Evolutionary conservation across 768 basidiomycete species (phyloP).

Genomic region (Suillus subalutaceus): DNA sequence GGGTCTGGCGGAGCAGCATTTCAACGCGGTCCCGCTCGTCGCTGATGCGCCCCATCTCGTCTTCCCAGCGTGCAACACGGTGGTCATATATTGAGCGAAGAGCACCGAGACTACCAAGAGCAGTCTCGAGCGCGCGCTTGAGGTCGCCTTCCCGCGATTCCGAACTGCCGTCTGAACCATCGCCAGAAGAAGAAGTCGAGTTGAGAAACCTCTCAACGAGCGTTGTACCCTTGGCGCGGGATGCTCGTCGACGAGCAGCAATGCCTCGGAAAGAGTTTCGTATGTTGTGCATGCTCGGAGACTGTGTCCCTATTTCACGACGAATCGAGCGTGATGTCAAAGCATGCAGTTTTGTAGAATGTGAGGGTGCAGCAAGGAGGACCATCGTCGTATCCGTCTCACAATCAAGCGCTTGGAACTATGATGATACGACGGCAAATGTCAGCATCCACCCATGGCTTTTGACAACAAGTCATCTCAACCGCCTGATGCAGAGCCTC

Average conservation of each 20-base stretch:
- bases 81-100: conserved; percentile 69
- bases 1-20: conserved; percentile 63
- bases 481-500: conserved; percentile 75
- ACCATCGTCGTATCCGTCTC: conserved; percentile 82
- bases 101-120: conserved; percentile 65
- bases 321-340: conserved; percentile 72
- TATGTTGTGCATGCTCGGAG: conserved; percentile 53
- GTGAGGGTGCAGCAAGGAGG: conserved; percentile 73
- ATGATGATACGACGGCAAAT: conserved; percentile 17
- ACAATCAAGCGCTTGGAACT: conserved; percentile 81
- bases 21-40: conserved; percentile 73
- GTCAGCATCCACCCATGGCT: not conserved
- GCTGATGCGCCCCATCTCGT: conserved; percentile 66
- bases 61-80: conserved; percentile 67
- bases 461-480: conserved; percentile 23
- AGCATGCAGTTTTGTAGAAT: conserved; percentile 65
- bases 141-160: conserved; percentile 65
- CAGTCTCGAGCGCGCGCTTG: conserved; percentile 66
- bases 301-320: conserved; percentile 52
- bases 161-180: conserved; percentile 57
- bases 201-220: conserved; percentile 47
- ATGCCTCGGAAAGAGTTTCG: conserved; percentile 62
- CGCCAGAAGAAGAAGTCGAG: conserved; percentile 45
- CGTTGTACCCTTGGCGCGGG: conserved; percentile 47
- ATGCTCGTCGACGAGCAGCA: conserved; percentile 54